Evolutionary conservation across 495 filamentous ascomycete species (phyloP), one percentile per base, ranked within the genome.

Genomic region (Trypethelium eluteriae): DNA sequence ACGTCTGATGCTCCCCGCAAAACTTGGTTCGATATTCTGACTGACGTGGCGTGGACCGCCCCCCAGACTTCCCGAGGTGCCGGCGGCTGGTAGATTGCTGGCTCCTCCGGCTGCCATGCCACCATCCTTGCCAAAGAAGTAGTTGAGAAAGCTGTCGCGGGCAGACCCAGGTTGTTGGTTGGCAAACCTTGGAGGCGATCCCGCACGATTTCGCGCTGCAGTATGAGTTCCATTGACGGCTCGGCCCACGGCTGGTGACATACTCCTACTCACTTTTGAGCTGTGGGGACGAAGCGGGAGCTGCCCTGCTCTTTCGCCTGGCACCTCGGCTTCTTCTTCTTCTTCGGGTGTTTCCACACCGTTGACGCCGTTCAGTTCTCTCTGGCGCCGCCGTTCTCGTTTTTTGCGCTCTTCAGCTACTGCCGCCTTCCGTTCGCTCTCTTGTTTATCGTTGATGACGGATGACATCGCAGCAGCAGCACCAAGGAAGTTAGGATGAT

Each of bases 381-480:
- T 96, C 71, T 89, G 74, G 35, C 91, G 83, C 70, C 91, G 83
- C 72, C 87, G 86, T 67, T 98, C 93, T 32, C 92, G 84, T 73
- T 90, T 92, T 62, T 88, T 85, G 64, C 89, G 84, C 72, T 96
- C 92, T 70, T 96, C 93, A 50, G 88, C 87, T 0, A 89, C 79
- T 44, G 89, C 77, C 39, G 83, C 85, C 74, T 92, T 92, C 74
- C 89, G 85, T 74, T 98, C 94, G 74, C 92, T 87, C 67, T 99
- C 93, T 73, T 97, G 91, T 76, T 92, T 95, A 72, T 88, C 91
- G 72, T 87, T 89, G 46, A 99, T 93, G 62, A 98, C 93, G 10
- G 92, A 89, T 64, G 89, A 91, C 94, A 99, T 99, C 36, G 94
- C 94, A n/a, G 92, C 93, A 6, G 94, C 93, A 11, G 94, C 94